These are phyloP conservation scores for Auriscalpium orientale DNA, from an alignment of 768 basidiomycete genomes.

Conservation along the genomic window DNA sequence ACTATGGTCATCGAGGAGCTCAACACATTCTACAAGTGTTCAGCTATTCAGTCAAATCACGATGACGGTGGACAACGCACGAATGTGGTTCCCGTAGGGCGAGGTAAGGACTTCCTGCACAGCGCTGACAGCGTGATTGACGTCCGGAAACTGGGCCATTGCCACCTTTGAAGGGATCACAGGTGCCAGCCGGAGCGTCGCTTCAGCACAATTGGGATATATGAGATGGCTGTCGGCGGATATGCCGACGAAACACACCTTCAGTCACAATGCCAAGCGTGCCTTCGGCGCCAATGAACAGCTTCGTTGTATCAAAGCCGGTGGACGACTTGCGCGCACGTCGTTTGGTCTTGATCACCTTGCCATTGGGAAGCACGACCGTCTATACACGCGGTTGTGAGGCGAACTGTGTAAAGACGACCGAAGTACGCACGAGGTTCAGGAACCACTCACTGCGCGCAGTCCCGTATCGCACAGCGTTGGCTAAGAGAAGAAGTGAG, in stretches of 20 bases:
- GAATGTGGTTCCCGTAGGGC: constrained; percentile 63
- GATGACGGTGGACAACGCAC: too few relatives aligned
- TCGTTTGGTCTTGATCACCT: constrained; percentile 80
- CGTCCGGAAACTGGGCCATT: constrained; percentile 79
- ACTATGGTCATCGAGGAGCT: constrained; percentile 77
- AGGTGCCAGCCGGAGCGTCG: constrained; percentile 77
- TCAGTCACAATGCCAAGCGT: constrained; percentile 86
- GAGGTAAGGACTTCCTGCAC: constrained; percentile 74
- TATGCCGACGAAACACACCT: constrained; percentile 36
- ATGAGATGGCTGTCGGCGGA: too few relatives aligned
- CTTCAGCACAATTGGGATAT: too few relatives aligned
- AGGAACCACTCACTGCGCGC: constrained; percentile 86
- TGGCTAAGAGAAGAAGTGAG: constrained; percentile 35
- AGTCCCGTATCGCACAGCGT: constrained; percentile 81
- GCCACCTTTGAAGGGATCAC: constrained; percentile 78
- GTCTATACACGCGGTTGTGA: constrained; percentile 38
- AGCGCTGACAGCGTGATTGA: constrained; percentile 68
- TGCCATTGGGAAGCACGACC: constrained; percentile 75
- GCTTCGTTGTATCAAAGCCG: constrained; percentile 80
- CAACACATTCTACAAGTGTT: constrained; percentile 88
- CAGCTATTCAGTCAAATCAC: neutral
- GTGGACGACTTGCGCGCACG: constrained; percentile 79
- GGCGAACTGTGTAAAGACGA: neutral
- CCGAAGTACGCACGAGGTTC: constrained; percentile 47
- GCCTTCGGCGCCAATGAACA: constrained; percentile 88